Base-by-base conservation (phyloP, 108 stramenopile species). In the Cafeteria roenbergensis region DNA sequence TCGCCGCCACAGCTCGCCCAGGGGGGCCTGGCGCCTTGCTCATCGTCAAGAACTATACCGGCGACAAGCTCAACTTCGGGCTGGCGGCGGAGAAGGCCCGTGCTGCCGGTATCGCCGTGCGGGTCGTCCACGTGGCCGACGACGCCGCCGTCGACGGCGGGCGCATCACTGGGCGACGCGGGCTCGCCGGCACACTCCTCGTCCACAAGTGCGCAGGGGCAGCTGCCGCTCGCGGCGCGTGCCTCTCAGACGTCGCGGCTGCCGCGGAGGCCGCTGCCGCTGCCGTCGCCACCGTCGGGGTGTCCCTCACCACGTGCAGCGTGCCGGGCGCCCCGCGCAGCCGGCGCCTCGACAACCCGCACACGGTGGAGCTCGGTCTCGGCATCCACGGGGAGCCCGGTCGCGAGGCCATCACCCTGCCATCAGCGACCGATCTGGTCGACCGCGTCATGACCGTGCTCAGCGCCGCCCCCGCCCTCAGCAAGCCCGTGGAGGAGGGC, bases 371-470 rank as follows among this genome's bases (percentile, higher is more conserved):
- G 69, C 75, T 97, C 66, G 89, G 94, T 0, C 69, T 98, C 50
- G 97, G 97, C 0, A 98, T 98, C 60, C 94, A 98, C 69, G 97
- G 94, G 6, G 97, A 98, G 80, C 89, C 91, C 8, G 97, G 97
- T 0, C 22, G 34, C 25, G 54, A 64, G 30, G 70, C 80, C 58
- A 77, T 87, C 60, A 64, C 61, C 34, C 54, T 68, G 3, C 25
- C 71, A 26, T 31, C 68, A 9, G 80, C 83, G 21, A 85, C 90
- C 68, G 84, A 89, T 57, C 55, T 90, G 21, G 71, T 76, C 28
- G 66, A 22, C n/a, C 21, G 17, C 24, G 34, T 60, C 29, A 24
- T 33, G 0, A 22, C 53, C 33, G 54, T 65, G 12, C 34, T 63
- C 48, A 56, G 55, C 52, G 22, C 29, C 28, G 55, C 33, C 55